A percentile compares a stretch with the other conserved stretches of the same genome.
These are phyloP conservation scores for Quercus engelmannii DNA, from an alignment of 306 rosid species.

Conservation along the genomic window DNA sequence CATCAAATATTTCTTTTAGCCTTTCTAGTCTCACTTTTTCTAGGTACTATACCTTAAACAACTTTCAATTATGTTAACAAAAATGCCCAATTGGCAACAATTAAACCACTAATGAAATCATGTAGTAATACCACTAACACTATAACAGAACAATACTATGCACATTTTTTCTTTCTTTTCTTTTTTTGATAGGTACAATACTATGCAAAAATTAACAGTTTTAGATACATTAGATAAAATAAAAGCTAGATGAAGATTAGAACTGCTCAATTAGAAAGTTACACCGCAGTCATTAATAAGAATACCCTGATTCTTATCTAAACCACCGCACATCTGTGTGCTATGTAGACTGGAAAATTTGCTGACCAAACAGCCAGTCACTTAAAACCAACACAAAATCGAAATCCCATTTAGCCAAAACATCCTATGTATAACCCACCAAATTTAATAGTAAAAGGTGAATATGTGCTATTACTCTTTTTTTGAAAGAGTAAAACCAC, in stretches of 20 bases:
- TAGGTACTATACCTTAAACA: too few relatives aligned
- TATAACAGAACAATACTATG: too few relatives aligned
- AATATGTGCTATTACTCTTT: conserved; percentile 62
- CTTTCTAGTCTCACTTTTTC: too few relatives aligned
- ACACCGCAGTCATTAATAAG: background rate
- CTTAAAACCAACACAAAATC: conserved; percentile 9
- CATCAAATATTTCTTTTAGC: too few relatives aligned
- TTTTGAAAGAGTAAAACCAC: background rate
- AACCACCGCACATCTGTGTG: conserved; percentile 21
- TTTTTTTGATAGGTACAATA: too few relatives aligned
- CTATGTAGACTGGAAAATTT: conserved; percentile 20
- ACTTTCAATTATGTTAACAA: too few relatives aligned
- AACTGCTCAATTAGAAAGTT: conserved; percentile 3
- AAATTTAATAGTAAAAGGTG: conserved; percentile 27
- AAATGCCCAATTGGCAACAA: too few relatives aligned
- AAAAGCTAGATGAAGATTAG: too few relatives aligned
- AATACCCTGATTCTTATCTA: conserved; percentile 18
- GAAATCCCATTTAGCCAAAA: conserved; percentile 21
- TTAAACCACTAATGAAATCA: too few relatives aligned
- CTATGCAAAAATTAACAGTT: background rate
- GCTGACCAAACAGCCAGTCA: conserved; percentile 19
- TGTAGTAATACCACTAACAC: too few relatives aligned
- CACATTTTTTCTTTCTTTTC: too few relatives aligned
- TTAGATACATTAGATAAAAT: too few relatives aligned
- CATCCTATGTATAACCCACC: conserved; percentile 36